phyloP scores from a whole-genome alignment of 495 filamentous ascomycete genomes.

The Tuber brumale region DNA sequence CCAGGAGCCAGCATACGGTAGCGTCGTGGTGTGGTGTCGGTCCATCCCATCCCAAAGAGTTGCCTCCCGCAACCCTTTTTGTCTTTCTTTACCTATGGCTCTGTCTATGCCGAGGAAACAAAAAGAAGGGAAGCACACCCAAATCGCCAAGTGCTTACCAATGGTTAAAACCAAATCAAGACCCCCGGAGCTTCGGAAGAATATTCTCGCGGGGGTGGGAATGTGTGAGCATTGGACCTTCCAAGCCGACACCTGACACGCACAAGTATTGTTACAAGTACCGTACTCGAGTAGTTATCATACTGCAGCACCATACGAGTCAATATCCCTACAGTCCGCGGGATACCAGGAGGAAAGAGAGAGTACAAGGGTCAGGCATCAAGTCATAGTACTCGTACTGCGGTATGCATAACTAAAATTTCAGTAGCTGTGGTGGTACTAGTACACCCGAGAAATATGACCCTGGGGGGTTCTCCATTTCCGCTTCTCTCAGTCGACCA shows the following conservation, averaged over 20 bases:
- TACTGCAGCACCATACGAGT: background rate
- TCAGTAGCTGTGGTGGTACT: too few relatives aligned
- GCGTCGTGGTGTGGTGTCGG: too few relatives aligned
- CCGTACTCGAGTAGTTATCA: too few relatives aligned
- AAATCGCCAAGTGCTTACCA: background rate
- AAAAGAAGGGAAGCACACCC: background rate
- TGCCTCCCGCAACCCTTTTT: background rate
- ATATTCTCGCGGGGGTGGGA: background rate
- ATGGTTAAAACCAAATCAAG: background rate
- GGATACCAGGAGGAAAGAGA: too few relatives aligned
- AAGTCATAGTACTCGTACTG: too few relatives aligned
- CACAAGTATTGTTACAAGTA: background rate
- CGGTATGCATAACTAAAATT: too few relatives aligned
- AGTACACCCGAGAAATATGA: too few relatives aligned
- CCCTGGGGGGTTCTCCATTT: too few relatives aligned
- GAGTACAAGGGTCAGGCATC: too few relatives aligned
- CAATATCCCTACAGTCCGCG: background rate
- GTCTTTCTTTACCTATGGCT: background rate
- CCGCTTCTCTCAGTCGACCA: too few relatives aligned
- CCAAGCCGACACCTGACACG: background rate
- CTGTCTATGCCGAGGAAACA: too few relatives aligned
- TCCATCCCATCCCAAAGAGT: background rate
- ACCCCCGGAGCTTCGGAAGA: background rate
- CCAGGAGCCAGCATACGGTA: too few relatives aligned
- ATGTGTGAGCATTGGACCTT: background rate